Conservation (phyloP, 176 grass and related monocot species). For the Oryza meyeriana region DNA sequence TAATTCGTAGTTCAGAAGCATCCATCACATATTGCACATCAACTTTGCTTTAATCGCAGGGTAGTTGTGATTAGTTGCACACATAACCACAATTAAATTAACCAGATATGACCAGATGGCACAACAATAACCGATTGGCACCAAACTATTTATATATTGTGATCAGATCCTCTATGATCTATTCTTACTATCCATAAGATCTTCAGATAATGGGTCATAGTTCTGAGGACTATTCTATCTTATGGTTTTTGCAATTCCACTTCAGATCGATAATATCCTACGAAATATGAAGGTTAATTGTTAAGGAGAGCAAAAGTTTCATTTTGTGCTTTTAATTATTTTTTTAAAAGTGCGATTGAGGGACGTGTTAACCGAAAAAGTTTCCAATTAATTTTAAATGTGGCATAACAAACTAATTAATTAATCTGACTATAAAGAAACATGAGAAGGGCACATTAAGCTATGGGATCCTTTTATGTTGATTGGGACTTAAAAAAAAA, state of each 20-base stretch:
- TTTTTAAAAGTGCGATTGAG: neutral
- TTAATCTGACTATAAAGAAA: constrained; percentile 1
- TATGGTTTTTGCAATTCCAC: neutral
- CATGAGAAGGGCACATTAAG: neutral
- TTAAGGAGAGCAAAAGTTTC: neutral
- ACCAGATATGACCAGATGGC: constrained; percentile 24
- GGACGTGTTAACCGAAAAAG: neutral
- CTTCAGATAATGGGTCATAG: neutral
- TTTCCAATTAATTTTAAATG: neutral
- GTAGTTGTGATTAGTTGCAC: constrained; percentile 30
- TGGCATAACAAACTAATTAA: neutral
- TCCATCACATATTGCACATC: constrained; percentile 26
- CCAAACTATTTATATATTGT: neutral
- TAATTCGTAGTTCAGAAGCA: constrained; percentile 27
- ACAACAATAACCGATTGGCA: neutral
- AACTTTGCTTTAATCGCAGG: constrained; percentile 25
- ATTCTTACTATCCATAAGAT: neutral
- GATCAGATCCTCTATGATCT: neutral
- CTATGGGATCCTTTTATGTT: neutral
- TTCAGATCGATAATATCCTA: neutral
- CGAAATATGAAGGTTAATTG: neutral
- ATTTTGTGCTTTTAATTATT: neutral
- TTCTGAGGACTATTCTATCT: neutral
- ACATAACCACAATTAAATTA: constrained; percentile 26
- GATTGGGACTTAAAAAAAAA: neutral